Percentiles rank a stretch among this genome's conserved stretches.
phyloP scores from a whole-genome alignment of 1,284 basidiomycete genomes.

The Microbotryum lychnidis-dioicae region DNA sequence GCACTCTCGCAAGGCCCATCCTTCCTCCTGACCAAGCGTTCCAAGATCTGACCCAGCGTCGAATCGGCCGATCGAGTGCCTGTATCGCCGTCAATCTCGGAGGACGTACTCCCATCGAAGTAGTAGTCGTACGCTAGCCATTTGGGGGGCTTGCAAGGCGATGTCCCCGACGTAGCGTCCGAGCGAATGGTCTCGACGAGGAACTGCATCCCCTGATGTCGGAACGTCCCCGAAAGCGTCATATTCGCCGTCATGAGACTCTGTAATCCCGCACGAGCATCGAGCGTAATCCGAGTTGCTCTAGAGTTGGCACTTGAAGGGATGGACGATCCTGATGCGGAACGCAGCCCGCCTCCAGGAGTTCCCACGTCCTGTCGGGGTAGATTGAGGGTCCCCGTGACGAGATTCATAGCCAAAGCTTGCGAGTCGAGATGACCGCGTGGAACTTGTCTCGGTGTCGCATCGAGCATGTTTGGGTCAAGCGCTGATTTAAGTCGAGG shows the following conservation, averaged over 20 bases:
- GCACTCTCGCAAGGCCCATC: conserved; percentile 4
- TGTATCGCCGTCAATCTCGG: too few relatives aligned
- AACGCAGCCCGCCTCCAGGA: too few relatives aligned
- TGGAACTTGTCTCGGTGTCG: too few relatives aligned
- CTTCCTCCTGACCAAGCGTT: conserved; percentile 3
- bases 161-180: not conserved
- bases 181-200: conserved; percentile 15
- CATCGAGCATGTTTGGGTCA: too few relatives aligned
- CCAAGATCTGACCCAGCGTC: conserved; percentile 12
- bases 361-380: not conserved
- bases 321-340: not conserved
- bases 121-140: conserved; percentile 17
- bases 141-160: conserved; percentile 10
- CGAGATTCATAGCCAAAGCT: conserved; percentile 5
- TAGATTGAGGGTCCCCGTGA: conserved; percentile 1
- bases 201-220: conserved; percentile 30
- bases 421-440: not conserved
- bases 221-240: conserved; percentile 13
- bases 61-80: not conserved
- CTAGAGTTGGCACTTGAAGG: not conserved
- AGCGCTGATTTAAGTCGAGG: too few relatives aligned
- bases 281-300: conserved; percentile 17
- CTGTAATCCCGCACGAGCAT: conserved; percentile 14
- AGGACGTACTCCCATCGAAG: not conserved
- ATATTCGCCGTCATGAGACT: conserved; percentile 26